phyloP scores from a whole-genome alignment of 179 eudicot genomes.

The Camellia oleifera region DNA sequence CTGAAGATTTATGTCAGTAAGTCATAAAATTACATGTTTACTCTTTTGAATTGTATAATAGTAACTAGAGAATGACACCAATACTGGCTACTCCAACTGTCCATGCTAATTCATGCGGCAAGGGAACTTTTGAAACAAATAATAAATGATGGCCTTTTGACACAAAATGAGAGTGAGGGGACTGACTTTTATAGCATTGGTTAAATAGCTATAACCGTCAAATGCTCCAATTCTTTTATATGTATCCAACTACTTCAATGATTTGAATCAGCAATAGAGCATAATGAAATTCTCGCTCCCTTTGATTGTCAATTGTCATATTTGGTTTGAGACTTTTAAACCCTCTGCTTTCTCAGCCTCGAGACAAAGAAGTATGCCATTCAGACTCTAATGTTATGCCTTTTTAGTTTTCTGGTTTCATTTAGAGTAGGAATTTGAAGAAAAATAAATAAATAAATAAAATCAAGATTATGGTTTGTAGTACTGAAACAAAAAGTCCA shows the following conservation, averaged over 20 bases:
- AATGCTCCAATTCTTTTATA: neutral
- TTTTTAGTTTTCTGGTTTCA: neutral
- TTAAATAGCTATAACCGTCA: neutral
- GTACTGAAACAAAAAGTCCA: neutral
- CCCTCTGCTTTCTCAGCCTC: neutral
- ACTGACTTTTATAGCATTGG: neutral
- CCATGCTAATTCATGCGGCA: neutral
- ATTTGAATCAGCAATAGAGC: neutral
- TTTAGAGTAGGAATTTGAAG: too few relatives aligned
- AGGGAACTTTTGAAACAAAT: neutral
- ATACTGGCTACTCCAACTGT: neutral
- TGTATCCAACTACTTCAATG: neutral
- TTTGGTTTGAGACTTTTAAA: neutral
- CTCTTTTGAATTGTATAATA: neutral
- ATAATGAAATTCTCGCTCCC: neutral
- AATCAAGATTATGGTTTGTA: too few relatives aligned
- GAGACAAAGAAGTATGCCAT: neutral
- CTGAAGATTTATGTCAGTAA: conserved; percentile 11
- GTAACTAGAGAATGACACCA: neutral
- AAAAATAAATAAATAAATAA: too few relatives aligned
- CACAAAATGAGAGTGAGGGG: neutral
- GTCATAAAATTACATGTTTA: neutral
- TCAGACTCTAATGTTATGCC: too few relatives aligned
- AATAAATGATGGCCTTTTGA: neutral
- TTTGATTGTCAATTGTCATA: conserved; percentile 10